Conservation (phyloP, 2,329 filamentous ascomycete genomes). For the Cladophialophora psammophila region DNA sequence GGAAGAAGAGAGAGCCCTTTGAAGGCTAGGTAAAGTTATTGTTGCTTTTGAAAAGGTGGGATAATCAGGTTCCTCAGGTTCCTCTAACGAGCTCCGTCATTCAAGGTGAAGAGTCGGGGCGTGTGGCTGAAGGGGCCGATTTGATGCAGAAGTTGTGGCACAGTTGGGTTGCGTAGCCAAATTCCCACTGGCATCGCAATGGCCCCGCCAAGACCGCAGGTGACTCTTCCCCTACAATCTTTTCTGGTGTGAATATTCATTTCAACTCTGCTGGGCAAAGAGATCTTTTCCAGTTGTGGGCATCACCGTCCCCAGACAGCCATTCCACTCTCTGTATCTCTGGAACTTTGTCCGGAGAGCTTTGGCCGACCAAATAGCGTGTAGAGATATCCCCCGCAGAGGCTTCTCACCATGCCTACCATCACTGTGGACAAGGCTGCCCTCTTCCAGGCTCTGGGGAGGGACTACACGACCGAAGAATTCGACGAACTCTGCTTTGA, state of each 20-base stretch:
- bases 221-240: slow-evolving; percentile 9
- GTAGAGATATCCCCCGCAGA: not conserved
- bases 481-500: slow-evolving; percentile 99
- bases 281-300: not conserved
- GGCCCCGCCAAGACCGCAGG: slow-evolving; percentile 9
- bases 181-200: slow-evolving; percentile 2
- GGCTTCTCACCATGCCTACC: slow-evolving; percentile 78
- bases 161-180: not conserved
- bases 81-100: slow-evolving; percentile 28
- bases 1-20: not conserved
- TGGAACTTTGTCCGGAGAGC: not conserved
- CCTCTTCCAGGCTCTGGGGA: slow-evolving; percentile 90
- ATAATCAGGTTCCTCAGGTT: slow-evolving; percentile 25
- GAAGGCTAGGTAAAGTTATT: slow-evolving; percentile 11
- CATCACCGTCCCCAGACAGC: not conserved
- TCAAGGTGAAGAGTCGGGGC: slow-evolving; percentile 13
- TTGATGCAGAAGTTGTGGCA: slow-evolving; percentile 16
- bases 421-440: slow-evolving; percentile 96
- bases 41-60: slow-evolving; percentile 27
- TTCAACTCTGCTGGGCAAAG: not conserved
- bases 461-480: slow-evolving; percentile 88
- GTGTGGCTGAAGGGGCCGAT: slow-evolving; percentile 17
- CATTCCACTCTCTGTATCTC: not conserved
- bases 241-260: not conserved
- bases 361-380: not conserved